These are phyloP conservation scores for Hymenoscyphus linearis DNA, from an alignment of 2,329 filamentous ascomycete genomes.

Conservation along the genomic window DNA sequence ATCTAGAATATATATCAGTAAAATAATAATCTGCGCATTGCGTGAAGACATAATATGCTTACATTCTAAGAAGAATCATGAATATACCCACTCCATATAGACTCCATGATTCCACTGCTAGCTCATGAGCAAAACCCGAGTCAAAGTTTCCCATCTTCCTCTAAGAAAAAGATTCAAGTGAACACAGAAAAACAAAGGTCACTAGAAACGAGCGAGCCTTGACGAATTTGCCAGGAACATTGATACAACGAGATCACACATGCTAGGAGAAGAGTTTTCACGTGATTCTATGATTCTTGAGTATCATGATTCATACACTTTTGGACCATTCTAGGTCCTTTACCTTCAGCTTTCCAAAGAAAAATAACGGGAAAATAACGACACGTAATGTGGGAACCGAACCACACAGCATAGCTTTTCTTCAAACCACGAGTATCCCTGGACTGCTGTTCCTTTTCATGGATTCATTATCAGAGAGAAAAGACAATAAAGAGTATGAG, in stretches of 20 bases:
- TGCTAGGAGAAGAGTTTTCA: background rate
- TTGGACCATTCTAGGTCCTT: no score
- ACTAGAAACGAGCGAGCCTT: background rate
- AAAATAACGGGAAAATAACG: no score
- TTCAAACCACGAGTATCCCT: no score
- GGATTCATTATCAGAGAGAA: no score
- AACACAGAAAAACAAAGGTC: background rate
- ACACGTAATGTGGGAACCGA: no score
- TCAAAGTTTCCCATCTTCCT: slow-evolving; percentile 1
- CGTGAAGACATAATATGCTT: background rate
- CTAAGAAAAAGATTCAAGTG: background rate
- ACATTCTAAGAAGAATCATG: slow-evolving; percentile 21
- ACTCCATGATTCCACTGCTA: slow-evolving; percentile 18
- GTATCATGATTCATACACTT: background rate
- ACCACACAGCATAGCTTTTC: no score
- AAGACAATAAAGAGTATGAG: no score
- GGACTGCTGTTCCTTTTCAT: no score
- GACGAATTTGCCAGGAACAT: background rate
- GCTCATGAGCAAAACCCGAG: background rate
- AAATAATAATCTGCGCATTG: no score
- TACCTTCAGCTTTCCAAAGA: no score
- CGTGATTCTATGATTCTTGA: background rate
- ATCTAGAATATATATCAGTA: slow-evolving; percentile 8
- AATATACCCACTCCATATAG: slow-evolving; percentile 21
- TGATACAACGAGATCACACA: background rate